Base-by-base conservation (phyloP, 2,329 filamentous ascomycete species). In the Teratosphaeria epicoccoides region DNA sequence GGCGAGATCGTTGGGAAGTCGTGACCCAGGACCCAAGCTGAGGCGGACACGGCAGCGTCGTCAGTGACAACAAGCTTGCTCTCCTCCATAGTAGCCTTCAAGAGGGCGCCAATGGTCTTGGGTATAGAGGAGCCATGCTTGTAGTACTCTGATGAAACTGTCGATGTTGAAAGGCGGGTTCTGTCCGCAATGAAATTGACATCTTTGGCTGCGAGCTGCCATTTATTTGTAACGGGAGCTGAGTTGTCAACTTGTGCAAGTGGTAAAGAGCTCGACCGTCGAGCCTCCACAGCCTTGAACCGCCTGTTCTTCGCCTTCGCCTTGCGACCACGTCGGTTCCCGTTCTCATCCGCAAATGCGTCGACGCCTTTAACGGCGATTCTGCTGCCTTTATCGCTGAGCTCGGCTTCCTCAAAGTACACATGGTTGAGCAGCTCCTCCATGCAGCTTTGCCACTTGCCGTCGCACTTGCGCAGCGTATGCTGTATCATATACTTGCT, bases 381-480 rank as follows among this genome's bases (percentile, higher is more conserved):
- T 17, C 71, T 67, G 28, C 68, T 70, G 46, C 68, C 66, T 2
- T 66, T 70, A 3, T 75, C 70, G 33, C 69, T 70, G 14, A 78
- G 73, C 50, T 80, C 74, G 0, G 79, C 79, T 52, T 88, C 81
- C 52, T 88, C 81, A 4, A 96, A 82, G 62, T 84, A 88, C 20
- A 86, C 81, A 12, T 88, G 76, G 58, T 86, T 94, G 26, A 96
- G 76, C 11, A 97, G 73, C 53, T 88, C 82, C 60, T 95, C 88
- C 55, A 94, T 82, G 1, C 88, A 81, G 12, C 76, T 74, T 52
- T 83, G 79, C 37, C 87, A 79, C 57, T 88, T 80, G 0, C 83
- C 80, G 10, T 79, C 75, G 25, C 76, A 80, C 61, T 87, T 87
- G 57, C 79, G 80, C 48, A 95, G 69, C 0, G 82, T 80, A 56